A percentile compares a stretch with the other conserved stretches of the same genome.
These are phyloP conservation scores for Candida nitratophila DNA, from an alignment of 805 yeast genomes.

Conservation along the genomic window DNA sequence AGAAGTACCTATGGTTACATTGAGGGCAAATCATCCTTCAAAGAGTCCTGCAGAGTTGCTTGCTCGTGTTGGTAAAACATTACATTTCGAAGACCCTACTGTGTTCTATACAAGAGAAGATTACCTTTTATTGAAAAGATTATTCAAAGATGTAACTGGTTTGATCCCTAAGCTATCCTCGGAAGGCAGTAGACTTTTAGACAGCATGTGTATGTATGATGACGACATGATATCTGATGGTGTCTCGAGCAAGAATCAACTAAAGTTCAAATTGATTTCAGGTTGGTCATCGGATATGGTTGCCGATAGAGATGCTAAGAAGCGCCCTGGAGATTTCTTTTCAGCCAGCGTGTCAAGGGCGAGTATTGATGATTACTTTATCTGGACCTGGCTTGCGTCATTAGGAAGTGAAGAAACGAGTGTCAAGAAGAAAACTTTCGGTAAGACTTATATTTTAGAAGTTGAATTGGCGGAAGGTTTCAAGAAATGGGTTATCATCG, in stretches of 20 bases:
- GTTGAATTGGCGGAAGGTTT: conserved; percentile 70
- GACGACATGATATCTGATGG: conserved; percentile 32
- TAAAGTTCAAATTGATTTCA: conserved; percentile 22
- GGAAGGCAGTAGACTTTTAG: conserved; percentile 60
- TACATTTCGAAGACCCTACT: conserved; percentile 65
- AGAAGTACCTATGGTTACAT: conserved; percentile 30
- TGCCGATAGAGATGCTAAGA: conserved; percentile 14
- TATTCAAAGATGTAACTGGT: conserved; percentile 52
- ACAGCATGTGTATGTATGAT: conserved; percentile 27
- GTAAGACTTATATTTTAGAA: conserved; percentile 75
- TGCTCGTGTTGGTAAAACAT: conserved; percentile 46
- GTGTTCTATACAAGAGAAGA: conserved; percentile 71
- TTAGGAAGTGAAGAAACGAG: conserved; percentile 68
- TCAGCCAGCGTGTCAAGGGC: conserved; percentile 51
- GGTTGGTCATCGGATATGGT: conserved; percentile 31
- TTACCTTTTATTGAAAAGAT: conserved; percentile 62
- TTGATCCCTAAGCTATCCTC: conserved; percentile 60
- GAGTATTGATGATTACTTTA: conserved; percentile 77
- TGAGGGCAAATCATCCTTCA: conserved; percentile 35
- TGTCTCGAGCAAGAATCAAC: conserved; percentile 20
- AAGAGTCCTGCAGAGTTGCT: conserved; percentile 52
- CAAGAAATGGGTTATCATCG: conserved; percentile 70
- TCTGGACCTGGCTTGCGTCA: conserved; percentile 87
- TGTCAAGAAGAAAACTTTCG: conserved; percentile 60
- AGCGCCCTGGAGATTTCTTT: conserved; percentile 24